phyloP scores from a whole-genome alignment of 129 eudicot genomes.

The Helianthus annuus region DNA sequence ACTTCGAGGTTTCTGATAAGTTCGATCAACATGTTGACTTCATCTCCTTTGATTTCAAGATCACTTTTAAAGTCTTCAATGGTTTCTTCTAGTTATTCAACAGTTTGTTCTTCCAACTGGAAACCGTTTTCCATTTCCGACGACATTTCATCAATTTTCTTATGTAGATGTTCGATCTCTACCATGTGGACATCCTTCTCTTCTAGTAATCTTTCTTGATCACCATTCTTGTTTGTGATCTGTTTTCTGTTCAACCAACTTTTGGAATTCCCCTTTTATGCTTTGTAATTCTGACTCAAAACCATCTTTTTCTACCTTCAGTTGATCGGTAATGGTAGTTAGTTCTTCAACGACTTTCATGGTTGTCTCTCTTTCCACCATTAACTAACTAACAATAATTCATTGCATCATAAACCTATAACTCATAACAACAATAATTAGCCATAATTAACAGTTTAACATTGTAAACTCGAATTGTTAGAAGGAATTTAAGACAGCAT shows the following conservation, averaged over 20 bases:
- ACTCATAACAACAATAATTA: too few species aligned
- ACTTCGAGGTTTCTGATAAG: conserved; percentile 69
- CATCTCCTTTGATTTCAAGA: conserved; percentile 77
- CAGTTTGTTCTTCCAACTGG: conserved; percentile 40
- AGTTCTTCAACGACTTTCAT: conserved; percentile 39
- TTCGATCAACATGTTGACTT: conserved; percentile 55
- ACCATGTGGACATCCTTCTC: conserved; percentile 36
- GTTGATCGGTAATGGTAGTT: conserved; percentile 31
- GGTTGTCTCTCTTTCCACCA: conserved; percentile 47
- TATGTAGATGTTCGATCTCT: conserved; percentile 37
- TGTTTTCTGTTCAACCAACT: conserved; percentile 28
- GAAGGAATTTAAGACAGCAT: too few species aligned
- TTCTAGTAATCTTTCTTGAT: conserved; percentile 43
- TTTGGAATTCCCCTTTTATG: conserved; percentile 25
- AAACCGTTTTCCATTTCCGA: conserved; percentile 35
- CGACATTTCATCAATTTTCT: conserved; percentile 36
- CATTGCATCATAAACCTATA: too few species aligned
- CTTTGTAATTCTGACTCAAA: conserved; percentile 38
- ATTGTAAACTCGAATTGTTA: too few species aligned
- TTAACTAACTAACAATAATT: too few species aligned
- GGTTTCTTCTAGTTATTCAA: conserved; percentile 52
- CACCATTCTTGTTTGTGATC: conserved; percentile 42
- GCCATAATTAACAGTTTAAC: too few species aligned
- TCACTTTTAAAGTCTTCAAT: conserved; percentile 75
- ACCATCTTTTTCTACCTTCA: conserved; percentile 50